Evolutionary conservation across 306 rosid species (phyloP).

Genomic region (Dryas octopetala): DNA sequence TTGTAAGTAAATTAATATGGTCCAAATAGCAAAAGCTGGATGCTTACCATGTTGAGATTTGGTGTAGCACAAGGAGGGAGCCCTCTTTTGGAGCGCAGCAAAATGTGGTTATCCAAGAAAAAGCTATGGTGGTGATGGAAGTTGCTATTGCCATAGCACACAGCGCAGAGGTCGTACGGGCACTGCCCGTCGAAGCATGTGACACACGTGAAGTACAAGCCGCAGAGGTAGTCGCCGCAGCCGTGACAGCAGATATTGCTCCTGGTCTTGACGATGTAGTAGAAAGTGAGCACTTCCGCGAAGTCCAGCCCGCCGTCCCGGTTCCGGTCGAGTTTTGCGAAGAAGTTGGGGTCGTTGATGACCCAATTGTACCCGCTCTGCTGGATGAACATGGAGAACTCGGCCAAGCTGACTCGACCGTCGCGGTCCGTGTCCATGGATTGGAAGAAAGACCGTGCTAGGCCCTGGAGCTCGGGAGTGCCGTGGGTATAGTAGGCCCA

Average conservation of each 20-base stretch:
- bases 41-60: neutral
- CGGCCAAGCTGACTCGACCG: neutral
- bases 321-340: neutral
- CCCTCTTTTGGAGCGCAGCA: slow-evolving; percentile 25
- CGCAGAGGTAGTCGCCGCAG: neutral
- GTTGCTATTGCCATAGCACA: neutral
- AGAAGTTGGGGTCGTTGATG: neutral
- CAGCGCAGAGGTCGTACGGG: neutral
- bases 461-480: neutral
- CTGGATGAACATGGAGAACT: neutral
- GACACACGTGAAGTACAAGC: slow-evolving; percentile 9
- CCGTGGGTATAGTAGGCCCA: neutral
- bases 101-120: slow-evolving; percentile 17
- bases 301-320: slow-evolving; percentile 15
- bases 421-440: slow-evolving; percentile 9
- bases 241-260: neutral
- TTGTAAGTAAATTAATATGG: no score
- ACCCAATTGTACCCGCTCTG: slow-evolving; percentile 2
- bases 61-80: slow-evolving; percentile 8
- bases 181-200: slow-evolving; percentile 7
- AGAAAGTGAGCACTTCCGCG: slow-evolving; percentile 14
- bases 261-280: slow-evolving; percentile 13
- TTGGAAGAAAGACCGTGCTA: neutral
- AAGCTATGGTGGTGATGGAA: slow-evolving; percentile 8
- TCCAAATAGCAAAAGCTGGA: neutral